Conservation (phyloP, 2,329 filamentous ascomycete genomes). For the Leptodontidium sp. region DNA sequence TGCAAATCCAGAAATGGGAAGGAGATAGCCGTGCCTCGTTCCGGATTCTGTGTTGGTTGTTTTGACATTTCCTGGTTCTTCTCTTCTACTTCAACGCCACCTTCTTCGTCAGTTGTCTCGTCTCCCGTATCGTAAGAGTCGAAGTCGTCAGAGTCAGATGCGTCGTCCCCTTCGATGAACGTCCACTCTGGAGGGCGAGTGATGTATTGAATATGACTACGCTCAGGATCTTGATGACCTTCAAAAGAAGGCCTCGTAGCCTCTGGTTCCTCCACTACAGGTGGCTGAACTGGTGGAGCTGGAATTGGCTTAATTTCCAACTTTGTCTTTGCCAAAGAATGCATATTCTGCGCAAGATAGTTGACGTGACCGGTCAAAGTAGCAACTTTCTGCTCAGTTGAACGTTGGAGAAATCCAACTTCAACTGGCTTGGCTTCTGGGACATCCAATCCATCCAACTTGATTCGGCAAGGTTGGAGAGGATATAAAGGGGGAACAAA, state of each 20-base stretch:
- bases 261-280: constrained; percentile 16
- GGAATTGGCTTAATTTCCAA: constrained; percentile 39
- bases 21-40: constrained; percentile 78
- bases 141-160: constrained; percentile 54
- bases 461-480: constrained; percentile 70
- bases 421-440: constrained; percentile 70
- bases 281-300: constrained; percentile 13
- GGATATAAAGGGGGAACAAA: constrained; percentile 77
- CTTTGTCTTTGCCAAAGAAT: constrained; percentile 67
- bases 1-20: constrained; percentile 81
- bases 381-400: constrained; percentile 62
- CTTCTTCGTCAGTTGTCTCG: constrained; percentile 48
- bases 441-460: constrained; percentile 69
- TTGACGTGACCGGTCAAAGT: constrained; percentile 79
- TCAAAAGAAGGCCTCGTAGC: constrained; percentile 36
- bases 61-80: constrained; percentile 43
- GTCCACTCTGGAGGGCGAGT: constrained; percentile 81
- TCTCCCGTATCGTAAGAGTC: constrained; percentile 53
- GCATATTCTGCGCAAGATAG: constrained; percentile 75
- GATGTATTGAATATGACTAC: constrained; percentile 74
- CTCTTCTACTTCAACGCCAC: constrained; percentile 52
- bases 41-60: constrained; percentile 47
- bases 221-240: constrained; percentile 51
- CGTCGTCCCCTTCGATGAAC: constrained; percentile 51
- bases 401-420: constrained; percentile 68